Base-by-base conservation (phyloP, 805 yeast genomes). In the Teunomyces cretensis region DNA sequence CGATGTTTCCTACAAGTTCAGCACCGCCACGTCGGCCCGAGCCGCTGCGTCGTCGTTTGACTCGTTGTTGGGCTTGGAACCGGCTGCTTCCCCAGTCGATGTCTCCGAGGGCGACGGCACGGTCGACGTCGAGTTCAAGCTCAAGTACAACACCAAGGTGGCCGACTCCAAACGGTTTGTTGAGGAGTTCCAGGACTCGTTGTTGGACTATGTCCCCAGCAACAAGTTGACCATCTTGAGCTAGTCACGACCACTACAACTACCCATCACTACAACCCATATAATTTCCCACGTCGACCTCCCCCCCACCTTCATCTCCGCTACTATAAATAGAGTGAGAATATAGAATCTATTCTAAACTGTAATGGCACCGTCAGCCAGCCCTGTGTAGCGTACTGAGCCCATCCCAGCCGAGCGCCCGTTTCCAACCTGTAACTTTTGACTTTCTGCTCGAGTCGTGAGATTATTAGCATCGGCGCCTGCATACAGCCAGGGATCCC, bases 151-250 rank as follows among this genome's bases (percentile, higher is more conserved):
- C 52, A 61, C 53, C 24, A 62, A 59, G 40, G 54, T 67, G 50
- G 41, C 53, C 24, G 76, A 71, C 50, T 54, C 76, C 17, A 62
- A 58, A 47, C 62, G 60, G 33, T 69, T 70, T 52, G 70, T 67
- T 15, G 63, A 55, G 9, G 50, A 43, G 43, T 71, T 71, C 55
- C 63, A 69, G 54, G 61, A 61, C 19, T 52, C 62, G 11, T 62
- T 70, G 53, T 59, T 65, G 47, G 58, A 39, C 22, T 67, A 67
- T 49, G 53, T 67, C 22, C 70, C 71, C 9, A 41, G 63, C 42
- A 50, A 55, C 41, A 54, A 50, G 41, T 51, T 56, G 46, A 46
- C 49, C 32, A 52, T 56, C 31, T 26, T 26, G 28, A 26, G 28
- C 28, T 26, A 9, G 8, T 4, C 28, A 26, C 26, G 6, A 22